Conservation (phyloP, 176 grass and related monocot species). For the Aegilops umbellulata region DNA sequence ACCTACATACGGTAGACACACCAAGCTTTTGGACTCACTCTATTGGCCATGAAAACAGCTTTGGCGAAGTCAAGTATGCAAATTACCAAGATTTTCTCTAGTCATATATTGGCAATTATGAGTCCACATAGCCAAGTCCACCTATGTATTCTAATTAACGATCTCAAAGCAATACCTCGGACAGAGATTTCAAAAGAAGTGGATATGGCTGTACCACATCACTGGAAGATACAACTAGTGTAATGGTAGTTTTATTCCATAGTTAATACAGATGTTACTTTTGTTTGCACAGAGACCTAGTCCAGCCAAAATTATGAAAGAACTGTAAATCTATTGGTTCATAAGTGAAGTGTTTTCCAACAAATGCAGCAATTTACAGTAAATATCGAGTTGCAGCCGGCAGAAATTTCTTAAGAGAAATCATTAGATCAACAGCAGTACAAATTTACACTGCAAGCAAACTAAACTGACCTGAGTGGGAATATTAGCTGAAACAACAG, state of each 20-base stretch:
- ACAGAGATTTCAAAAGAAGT: background rate
- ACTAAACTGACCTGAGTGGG: slow-evolving; percentile 70
- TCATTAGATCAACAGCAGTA: background rate
- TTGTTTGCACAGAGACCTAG: background rate
- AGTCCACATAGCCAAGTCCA: background rate
- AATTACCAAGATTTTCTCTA: slow-evolving; percentile 19
- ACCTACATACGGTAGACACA: background rate
- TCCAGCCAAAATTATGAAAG: slow-evolving; percentile 10
- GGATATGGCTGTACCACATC: background rate
- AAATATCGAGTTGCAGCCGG: background rate
- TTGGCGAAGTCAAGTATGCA: background rate
- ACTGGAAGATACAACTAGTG: slow-evolving; percentile 14
- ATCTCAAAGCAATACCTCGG: slow-evolving; percentile 3
- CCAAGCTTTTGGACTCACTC: background rate
- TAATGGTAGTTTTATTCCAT: slow-evolving; percentile 25
- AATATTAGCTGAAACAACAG: slow-evolving; percentile 66
- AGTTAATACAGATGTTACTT: background rate
- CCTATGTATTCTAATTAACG: background rate
- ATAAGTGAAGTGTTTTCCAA: slow-evolving; percentile 8
- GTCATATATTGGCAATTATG: background rate
- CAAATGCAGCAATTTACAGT: slow-evolving; percentile 14
- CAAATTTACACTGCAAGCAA: slow-evolving; percentile 1
- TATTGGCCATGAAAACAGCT: background rate
- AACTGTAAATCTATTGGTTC: background rate
- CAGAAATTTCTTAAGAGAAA: slow-evolving; percentile 22